Evolutionary conservation across 768 basidiomycete species (phyloP).

Genomic region (Lyophyllum decastes): DNA sequence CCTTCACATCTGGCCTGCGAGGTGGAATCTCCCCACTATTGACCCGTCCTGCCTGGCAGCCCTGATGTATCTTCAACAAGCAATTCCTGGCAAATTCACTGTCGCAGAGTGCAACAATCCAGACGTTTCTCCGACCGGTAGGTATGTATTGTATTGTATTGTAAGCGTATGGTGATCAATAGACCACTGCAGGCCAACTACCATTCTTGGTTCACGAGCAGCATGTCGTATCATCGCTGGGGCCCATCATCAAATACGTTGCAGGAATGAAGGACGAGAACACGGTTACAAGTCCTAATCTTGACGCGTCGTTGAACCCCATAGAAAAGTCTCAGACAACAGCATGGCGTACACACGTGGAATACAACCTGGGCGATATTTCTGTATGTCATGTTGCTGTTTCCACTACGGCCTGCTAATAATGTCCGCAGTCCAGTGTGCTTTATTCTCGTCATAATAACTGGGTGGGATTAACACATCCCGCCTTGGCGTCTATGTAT

Average conservation of each 20-base stretch:
- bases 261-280: slow-evolving; percentile 42
- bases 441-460: slow-evolving; percentile 66
- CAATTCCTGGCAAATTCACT: slow-evolving; percentile 67
- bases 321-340: slow-evolving; percentile 52
- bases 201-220: slow-evolving; percentile 69
- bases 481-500: slow-evolving; percentile 55
- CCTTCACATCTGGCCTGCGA: slow-evolving; percentile 71
- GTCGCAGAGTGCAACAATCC: slow-evolving; percentile 66
- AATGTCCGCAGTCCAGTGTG: slow-evolving; percentile 51
- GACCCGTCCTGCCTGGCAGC: slow-evolving; percentile 69
- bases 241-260: slow-evolving; percentile 68
- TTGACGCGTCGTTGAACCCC: slow-evolving; percentile 49
- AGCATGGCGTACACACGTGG: slow-evolving; percentile 69
- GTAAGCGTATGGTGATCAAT: not conserved
- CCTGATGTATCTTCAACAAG: slow-evolving; percentile 66
- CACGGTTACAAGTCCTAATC: slow-evolving; percentile 31
- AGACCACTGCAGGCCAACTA: slow-evolving; percentile 55
- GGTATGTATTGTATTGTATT: slow-evolving; percentile 30
- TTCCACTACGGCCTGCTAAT: not conserved
- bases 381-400: slow-evolving; percentile 48
- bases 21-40: slow-evolving; percentile 65
- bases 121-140: slow-evolving; percentile 74
- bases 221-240: slow-evolving; percentile 48
- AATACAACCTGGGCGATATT: slow-evolving; percentile 67
- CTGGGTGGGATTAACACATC: slow-evolving; percentile 58